Evolutionary conservation across 2,329 filamentous ascomycete genomes (phyloP), one percentile per base, ranked within the genome.

Genomic region (Trichoderma sp.): DNA sequence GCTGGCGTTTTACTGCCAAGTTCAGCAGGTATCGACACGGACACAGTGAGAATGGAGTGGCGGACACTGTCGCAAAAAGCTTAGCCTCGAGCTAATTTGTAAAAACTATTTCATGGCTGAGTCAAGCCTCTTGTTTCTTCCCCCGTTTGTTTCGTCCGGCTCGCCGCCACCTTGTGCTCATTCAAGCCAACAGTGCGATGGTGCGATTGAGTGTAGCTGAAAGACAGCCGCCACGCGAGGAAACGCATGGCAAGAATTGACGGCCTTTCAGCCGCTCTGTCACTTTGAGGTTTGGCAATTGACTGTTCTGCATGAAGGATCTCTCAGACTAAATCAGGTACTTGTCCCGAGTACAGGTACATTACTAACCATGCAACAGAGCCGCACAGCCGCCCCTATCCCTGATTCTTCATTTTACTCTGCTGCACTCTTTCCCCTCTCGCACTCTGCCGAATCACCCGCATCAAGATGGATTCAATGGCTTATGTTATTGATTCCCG

Each of bases 51-150:
- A 21, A 21, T 18, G 3, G 41, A 3, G 33, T 16, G 33, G 53
- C 73, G 73, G 73, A 38, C 73, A 75, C 73, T 65, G 73, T 75
- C 21, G 14, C 18, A 24, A 59, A 75, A 75, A 75, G 73, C 73
- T 75, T 75, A 59, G 65, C 73, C 21, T 45, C 27, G 65, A 64
- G 73, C 38, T 75, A 75, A 75, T 31, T 63, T 33, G 29, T 35
- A 35, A 38, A 27, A 41, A 29, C 27, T 21, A 63, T 33, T 45
- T 50, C 35, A 60, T 63, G 56, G 29, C 68, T 45, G 68, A 71
- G 56, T 71, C 68, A 71, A 62, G 56, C 53, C 67, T n/a, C 16
- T 33, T 63, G n/a, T 63, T 33, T 63, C 60, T 35, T 63, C 60
- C 21, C 18, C 16, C 29, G 16, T 21, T 31, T 33, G 16, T n/a